Evolutionary conservation across 1,284 basidiomycete species (phyloP).

Genomic region (Porodaedalea pini): DNA sequence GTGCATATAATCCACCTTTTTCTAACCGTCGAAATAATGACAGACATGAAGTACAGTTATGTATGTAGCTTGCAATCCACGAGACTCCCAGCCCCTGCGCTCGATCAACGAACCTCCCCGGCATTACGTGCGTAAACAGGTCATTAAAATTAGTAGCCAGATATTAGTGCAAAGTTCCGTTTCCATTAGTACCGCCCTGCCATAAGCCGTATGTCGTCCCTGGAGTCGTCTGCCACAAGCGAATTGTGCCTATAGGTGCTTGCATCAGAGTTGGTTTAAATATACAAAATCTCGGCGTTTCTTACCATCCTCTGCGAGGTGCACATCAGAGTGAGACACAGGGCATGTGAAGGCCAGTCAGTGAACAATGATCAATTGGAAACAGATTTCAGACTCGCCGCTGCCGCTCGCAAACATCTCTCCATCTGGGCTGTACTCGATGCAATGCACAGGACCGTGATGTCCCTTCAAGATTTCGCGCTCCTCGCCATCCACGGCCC

Average conservation of each 20-base stretch:
- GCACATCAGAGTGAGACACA: background rate
- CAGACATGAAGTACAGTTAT: background rate
- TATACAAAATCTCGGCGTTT: background rate
- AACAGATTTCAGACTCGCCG: conserved; percentile 51
- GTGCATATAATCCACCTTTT: background rate
- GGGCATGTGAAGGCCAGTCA: background rate
- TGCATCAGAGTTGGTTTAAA: background rate
- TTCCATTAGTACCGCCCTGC: conserved; percentile 66
- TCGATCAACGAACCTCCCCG: conserved; percentile 23
- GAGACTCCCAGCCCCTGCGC: background rate
- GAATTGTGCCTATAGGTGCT: conserved; percentile 69
- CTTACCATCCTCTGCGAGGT: conserved; percentile 34
- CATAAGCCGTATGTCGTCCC: conserved; percentile 92
- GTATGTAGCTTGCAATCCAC: background rate
- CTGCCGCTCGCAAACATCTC: conserved; percentile 97
- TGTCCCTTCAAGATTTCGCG: conserved; percentile 94
- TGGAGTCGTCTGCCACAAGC: conserved; percentile 94
- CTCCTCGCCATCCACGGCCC: conserved; percentile 80
- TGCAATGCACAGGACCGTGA: conserved; percentile 94
- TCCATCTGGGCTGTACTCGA: conserved; percentile 95
- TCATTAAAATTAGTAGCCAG: conserved; percentile 18
- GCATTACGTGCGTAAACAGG: conserved; percentile 16
- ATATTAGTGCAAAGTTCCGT: conserved; percentile 24
- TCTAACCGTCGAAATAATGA: background rate
- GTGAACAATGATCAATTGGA: background rate